Conservation (phyloP, 768 basidiomycete genomes). For the Flagelloscypha sp. region DNA sequence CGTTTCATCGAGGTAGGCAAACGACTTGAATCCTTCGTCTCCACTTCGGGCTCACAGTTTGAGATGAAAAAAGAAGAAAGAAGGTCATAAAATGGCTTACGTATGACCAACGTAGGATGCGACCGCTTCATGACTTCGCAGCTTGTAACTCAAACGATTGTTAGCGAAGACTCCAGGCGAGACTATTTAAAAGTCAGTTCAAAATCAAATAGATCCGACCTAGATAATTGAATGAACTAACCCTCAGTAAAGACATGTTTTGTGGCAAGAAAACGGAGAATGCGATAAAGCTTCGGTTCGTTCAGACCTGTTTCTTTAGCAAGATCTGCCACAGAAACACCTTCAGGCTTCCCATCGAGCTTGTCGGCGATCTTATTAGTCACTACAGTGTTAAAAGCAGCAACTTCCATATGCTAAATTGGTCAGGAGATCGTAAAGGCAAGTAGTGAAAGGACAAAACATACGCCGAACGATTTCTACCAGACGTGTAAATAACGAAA, state of each 20-base stretch:
- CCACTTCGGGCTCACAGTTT: too few species aligned
- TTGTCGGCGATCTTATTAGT: constrained; percentile 32
- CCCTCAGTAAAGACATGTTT: constrained; percentile 34
- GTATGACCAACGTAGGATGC: constrained; percentile 17
- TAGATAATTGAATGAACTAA: too few species aligned
- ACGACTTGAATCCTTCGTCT: constrained; percentile 16
- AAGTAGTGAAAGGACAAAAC: too few species aligned
- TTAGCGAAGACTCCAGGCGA: constrained; percentile 30
- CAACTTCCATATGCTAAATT: too few species aligned
- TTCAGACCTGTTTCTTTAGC: constrained; percentile 23
- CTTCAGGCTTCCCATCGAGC: constrained; percentile 25
- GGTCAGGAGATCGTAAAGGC: too few species aligned
- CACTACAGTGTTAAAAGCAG: too few species aligned
- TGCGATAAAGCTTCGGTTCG: constrained; percentile 26
- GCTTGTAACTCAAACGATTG: constrained; percentile 29
- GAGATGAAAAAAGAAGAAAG: constrained; percentile 1
- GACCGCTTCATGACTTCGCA: constrained; percentile 24
- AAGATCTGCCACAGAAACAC: constrained; percentile 27
- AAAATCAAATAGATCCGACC: too few species aligned
- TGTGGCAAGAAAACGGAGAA: constrained; percentile 30
- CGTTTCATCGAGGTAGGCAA: constrained; percentile 22
- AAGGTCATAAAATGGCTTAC: constrained; percentile 11
- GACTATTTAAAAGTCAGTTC: constrained; percentile 23
- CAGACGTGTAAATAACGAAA: too few species aligned
- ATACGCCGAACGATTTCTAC: too few species aligned